phyloP scores from a whole-genome alignment of 2,329 filamentous ascomycete species.

The Paecilomyces variotii region DNA sequence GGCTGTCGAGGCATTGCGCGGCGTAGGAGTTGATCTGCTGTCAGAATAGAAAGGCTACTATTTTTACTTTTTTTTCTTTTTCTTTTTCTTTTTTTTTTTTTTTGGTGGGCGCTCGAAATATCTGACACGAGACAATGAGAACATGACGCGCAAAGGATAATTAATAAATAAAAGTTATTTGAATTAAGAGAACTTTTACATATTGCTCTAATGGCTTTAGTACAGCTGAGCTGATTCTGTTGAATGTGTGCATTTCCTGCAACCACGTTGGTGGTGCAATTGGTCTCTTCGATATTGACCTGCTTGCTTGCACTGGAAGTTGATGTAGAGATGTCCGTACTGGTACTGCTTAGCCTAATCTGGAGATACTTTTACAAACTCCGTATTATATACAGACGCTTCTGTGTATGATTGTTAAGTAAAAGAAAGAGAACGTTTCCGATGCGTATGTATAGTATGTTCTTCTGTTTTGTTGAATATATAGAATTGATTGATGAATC shows the following conservation, averaged over 20 bases:
- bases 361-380: too few relatives aligned
- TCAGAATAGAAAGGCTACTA: conserved; percentile 11
- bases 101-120: neutral
- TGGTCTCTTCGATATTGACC: too few relatives aligned
- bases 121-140: neutral
- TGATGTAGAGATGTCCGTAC: neutral
- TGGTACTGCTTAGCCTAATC: too few relatives aligned
- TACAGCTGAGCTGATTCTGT: neutral
- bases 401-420: too few relatives aligned
- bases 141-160: neutral
- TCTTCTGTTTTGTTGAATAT: too few relatives aligned
- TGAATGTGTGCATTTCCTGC: too few relatives aligned
- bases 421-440: too few relatives aligned
- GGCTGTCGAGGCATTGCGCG: conserved; percentile 70
- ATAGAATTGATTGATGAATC: too few relatives aligned
- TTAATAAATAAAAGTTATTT: neutral
- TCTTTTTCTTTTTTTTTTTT: neutral
- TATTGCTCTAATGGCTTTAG: neutral
- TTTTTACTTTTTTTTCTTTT: too few relatives aligned
- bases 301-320: neutral
- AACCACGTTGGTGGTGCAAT: too few relatives aligned
- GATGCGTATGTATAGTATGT: too few relatives aligned
- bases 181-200: neutral
- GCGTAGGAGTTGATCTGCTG: conserved; percentile 72
- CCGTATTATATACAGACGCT: too few relatives aligned